These are phyloP conservation scores for Ceratocystis lukuohia DNA, from an alignment of 2,329 filamentous ascomycete genomes.

Conservation along the genomic window DNA sequence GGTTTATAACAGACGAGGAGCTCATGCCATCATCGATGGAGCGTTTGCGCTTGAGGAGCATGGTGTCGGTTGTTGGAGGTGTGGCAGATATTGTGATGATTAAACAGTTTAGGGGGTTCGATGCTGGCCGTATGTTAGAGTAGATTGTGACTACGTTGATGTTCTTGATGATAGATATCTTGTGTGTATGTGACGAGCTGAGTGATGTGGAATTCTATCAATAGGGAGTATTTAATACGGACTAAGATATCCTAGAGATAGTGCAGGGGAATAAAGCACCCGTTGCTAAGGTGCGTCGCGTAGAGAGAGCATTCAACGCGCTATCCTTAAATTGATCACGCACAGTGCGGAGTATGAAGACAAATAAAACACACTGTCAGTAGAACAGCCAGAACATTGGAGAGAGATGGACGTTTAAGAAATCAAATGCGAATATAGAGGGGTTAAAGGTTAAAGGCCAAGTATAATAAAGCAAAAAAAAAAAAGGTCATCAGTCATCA, in stretches of 20 bases:
- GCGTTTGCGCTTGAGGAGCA: slow-evolving; percentile 51
- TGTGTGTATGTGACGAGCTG: too few species aligned
- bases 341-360: slow-evolving; percentile 5
- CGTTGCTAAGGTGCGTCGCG: slow-evolving; percentile 12
- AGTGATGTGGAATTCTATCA: too few species aligned
- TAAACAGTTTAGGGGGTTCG: too few species aligned
- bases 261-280: not conserved
- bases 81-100: not conserved
- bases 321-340: slow-evolving; percentile 12
- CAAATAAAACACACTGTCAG: not conserved
- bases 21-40: slow-evolving; percentile 40
- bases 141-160: not conserved
- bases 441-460: not conserved
- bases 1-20: slow-evolving; percentile 25
- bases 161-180: too few species aligned
- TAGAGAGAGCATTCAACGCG: not conserved
- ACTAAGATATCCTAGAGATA: too few species aligned
- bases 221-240: too few species aligned
- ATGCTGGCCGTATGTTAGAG: too few species aligned
- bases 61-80: slow-evolving; percentile 22
- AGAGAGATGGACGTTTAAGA: not conserved
- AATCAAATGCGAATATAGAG: not conserved
- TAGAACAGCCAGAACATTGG: not conserved
- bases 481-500: slow-evolving; percentile 2
- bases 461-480: not conserved